Evolutionary conservation across 2,329 filamentous ascomycete species (phyloP), one percentile per base, ranked within the genome.

Genomic region (Mycogone perniciosa): DNA sequence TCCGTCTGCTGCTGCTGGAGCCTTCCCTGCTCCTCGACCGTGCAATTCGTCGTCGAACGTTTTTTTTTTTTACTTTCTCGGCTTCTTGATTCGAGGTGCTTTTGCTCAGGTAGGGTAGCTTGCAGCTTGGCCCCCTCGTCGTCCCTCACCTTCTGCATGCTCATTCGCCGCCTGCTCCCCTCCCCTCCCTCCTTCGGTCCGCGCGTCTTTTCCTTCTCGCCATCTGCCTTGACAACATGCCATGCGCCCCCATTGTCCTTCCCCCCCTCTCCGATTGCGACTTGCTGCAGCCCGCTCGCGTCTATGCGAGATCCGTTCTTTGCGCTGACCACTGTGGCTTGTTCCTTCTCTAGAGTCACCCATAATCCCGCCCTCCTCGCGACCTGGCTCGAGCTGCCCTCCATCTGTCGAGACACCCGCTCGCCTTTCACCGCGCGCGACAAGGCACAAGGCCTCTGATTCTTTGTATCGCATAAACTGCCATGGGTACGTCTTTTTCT

Each of bases 281-380:
- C 57, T 45, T 62, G 60, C 59, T 65, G 61, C 60, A 63, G 59
- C 57, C 54, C 56, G 53, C 60, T 63, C 63, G 60, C 60, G 56
- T 64, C 59, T 59, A 65, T 62, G 63, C 63, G 62, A 65, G 56
- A 63, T 56, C 59, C 57, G 57, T 61, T 59, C 57, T 54, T 62
- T 59, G 48, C 56, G 57, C 60, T 63, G 60, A 65, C 61, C 62
- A 59, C 50, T 53, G 56, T 64, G 58, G 62, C 62, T 62, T 64
- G 55, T 58, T 57, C 52, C 56, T 54, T 56, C 51, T 53, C 55
- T 56, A 57, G 52, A 54, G 56, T 49, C 41, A 49, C 53, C 61
- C 57, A 53, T 57, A 57, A 53, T 56, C 55, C 57, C 55, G 51
- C 55, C 53, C 50, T 57, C 57, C 41, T 56, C 52, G 57, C 58